Evolutionary conservation across 2,329 filamentous ascomycete species (phyloP), one percentile per base, ranked within the genome.

Genomic region (Pestalotiopsis sp.): DNA sequence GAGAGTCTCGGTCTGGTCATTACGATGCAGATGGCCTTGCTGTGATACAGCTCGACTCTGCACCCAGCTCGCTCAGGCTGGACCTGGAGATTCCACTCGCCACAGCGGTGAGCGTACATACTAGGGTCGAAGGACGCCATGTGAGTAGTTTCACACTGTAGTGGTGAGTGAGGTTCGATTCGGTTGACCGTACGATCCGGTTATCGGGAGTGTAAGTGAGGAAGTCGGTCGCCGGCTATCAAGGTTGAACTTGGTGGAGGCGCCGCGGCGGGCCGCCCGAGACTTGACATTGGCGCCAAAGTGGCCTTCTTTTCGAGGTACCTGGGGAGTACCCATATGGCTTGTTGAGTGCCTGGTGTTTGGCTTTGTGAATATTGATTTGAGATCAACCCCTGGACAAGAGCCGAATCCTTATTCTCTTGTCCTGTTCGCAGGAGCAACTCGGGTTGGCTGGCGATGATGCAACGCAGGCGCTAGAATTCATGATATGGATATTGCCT

Each of bases 391-490:
- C 27, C 27, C 57, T 59, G 57, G 57, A 59, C 57, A 36, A 27
- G 57, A 59, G 57, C 23, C 27, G 23, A 27, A 36, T 59, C 23
- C 57, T 36, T 59, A 23, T 23, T 27, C 17, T 36, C 52, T 67
- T 31, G 65, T 31, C 65, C 27, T 13, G 52, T 45, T n/a, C 9
- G 14, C 52, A 60, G 56, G 56, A 60, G 31, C 66, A 52, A 23
- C 61, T 58, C 59, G 59, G 45, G 58, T 67, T 63, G 66, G 66
- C 27, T 67, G 39, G 58, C 38, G 36, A 75, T 77, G 75, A 75
- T 75, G 73, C 71, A 74, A 77, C 75, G 71, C 66, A 66, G 69
- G 70, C 72, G 71, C 68, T 69, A 68, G 69, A 72, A 78, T 79
- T 77, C 77, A 78, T 75, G 74, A 78, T 78, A 70, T 70, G 70